A percentile compares a stretch with the other conserved stretches of the same genome.
Conservation (phyloP, 257 asterid species). For the Petunia axillaris region DNA sequence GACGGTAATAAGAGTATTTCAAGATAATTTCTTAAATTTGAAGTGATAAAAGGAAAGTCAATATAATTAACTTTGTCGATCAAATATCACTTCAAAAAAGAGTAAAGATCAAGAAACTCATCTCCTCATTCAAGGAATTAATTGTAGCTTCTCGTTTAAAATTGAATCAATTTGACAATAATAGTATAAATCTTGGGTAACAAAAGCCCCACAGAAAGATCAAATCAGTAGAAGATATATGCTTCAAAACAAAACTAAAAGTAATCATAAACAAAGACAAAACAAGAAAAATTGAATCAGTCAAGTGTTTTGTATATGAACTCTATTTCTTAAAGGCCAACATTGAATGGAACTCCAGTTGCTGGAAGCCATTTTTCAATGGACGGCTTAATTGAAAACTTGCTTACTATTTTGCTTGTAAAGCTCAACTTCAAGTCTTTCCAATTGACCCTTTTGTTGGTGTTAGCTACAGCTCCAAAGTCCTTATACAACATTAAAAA, state of each 20-base stretch:
- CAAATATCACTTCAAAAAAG: not conserved
- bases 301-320: not conserved
- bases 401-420: constrained; percentile 42
- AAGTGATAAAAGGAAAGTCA: no score
- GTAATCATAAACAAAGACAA: not conserved
- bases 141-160: not conserved
- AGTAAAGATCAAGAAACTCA: not conserved
- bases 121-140: not conserved
- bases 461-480: constrained; percentile 64
- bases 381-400: constrained; percentile 65
- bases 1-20: no score
- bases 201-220: not conserved
- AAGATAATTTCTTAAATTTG: no score
- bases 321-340: constrained; percentile 50
- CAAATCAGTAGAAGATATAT: not conserved
- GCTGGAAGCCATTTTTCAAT: constrained; percentile 65
- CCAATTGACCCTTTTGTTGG: constrained; percentile 75
- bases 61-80: not conserved
- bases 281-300: not conserved
- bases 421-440: constrained; percentile 68
- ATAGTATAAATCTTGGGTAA: not conserved
- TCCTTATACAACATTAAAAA: constrained; percentile 65
- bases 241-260: not conserved
- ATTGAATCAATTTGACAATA: constrained; percentile 23
- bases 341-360: constrained; percentile 52